Evolutionary conservation across 1,139 yeast genomes (phyloP).

Genomic region (Blastobotrys raffinosifermentans): DNA sequence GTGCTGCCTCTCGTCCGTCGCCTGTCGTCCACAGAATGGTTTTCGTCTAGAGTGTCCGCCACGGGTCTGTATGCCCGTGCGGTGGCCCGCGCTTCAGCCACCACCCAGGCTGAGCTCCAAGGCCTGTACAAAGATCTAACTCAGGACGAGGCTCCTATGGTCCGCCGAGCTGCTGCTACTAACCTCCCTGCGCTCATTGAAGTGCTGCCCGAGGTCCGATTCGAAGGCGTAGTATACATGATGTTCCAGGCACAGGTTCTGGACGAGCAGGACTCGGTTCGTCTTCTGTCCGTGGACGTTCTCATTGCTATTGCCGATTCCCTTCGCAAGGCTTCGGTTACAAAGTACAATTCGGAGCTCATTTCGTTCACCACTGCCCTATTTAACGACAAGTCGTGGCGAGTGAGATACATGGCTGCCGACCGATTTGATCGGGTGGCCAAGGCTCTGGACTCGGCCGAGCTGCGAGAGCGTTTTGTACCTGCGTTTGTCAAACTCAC

Average conservation of each 20-base stretch:
- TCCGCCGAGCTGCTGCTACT: conserved; percentile 88
- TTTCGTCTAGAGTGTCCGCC: conserved; percentile 85
- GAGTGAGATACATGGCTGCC: conserved; percentile 96
- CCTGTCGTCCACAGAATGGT: conserved; percentile 89
- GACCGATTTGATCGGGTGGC: conserved; percentile 80
- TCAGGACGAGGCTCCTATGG: conserved; percentile 97
- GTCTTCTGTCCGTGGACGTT: conserved; percentile 82
- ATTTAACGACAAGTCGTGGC: conserved; percentile 90
- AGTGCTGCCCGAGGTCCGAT: conserved; percentile 41
- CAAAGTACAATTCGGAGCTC: conserved; percentile 28
- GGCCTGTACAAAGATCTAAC: conserved; percentile 64
- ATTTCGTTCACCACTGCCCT: conserved; percentile 49
- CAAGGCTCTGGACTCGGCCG: conserved; percentile 51
- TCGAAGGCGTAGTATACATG: conserved; percentile 45
- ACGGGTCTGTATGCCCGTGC: conserved; percentile 81
- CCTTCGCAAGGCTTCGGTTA: conserved; percentile 26
- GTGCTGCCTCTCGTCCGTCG: conserved; percentile 73
- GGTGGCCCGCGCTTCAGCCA: conserved; percentile 53
- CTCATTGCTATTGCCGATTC: conserved; percentile 48
- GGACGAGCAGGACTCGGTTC: conserved; percentile 94
- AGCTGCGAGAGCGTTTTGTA: conserved; percentile 51
- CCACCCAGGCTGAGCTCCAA: conserved; percentile 45
- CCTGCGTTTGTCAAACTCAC: conserved; percentile 69
- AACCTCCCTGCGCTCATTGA: conserved; percentile 70
- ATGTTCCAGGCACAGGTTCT: conserved; percentile 77